Base-by-base conservation (phyloP, 192 early-diverging fungal genomes). In the Pilaira anomala region DNA sequence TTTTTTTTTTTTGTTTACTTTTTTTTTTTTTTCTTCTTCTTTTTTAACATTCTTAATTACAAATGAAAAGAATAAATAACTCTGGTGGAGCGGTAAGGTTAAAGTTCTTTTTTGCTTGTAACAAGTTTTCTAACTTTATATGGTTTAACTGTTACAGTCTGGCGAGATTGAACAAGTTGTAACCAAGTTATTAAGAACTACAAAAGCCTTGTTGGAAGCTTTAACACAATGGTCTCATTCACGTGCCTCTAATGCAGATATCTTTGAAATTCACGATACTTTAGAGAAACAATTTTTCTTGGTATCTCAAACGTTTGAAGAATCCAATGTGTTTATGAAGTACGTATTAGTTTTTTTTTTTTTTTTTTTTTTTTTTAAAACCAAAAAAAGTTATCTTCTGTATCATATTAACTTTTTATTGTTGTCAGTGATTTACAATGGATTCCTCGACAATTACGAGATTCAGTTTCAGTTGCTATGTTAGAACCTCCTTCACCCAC, bases 141-240 rank as follows among this genome's bases (percentile, higher is more conserved):
- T 40, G 41, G 6, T 6, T 42, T 33, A 19, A 7, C 18, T 21
- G n/a, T 22, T n/a, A n/a, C n/a, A 69, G 53, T 63, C 67, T 11
- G 62, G 48, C 21, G 72, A 68, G 48, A 74, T 74, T 42, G 72
- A 74, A 19, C 72, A 68, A 30, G 61, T 56, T 21, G 62, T 74
- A n/a, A 74, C 72, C 13, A 22, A 62, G 14, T 29, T 74, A 21
- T 21, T 74, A 30, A 42, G 67, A 21, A 68, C 72, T 0, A 74
- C 72, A 9, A 67, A 68, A 18, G 24, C 49, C 0, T 33, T 74
- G 22, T 8, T 74, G n/a, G 72, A 74, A 22, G 62, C 66, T 3
- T 36, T 74, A 48, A 74, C 56, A 9, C 25, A 60, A 22, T 74
- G 72, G 72, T 60, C 72, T 4, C 49, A 65, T 36, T 18, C 48